phyloP scores from a whole-genome alignment of 2,329 filamentous ascomycete species.

The Volutella citrinella region DNA sequence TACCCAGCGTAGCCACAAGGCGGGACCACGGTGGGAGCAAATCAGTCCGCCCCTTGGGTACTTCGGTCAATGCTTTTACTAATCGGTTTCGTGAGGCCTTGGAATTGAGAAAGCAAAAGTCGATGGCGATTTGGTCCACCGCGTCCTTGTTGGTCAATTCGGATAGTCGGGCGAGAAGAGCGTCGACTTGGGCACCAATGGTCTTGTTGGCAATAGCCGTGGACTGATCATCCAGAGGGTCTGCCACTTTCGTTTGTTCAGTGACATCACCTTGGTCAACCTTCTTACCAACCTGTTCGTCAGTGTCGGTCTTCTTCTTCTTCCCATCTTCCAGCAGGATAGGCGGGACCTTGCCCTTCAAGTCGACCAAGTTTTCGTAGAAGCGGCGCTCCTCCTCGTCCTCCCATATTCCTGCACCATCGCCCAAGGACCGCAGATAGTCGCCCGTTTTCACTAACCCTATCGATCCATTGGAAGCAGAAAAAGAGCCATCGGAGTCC shows the following conservation, averaged over 20 bases:
- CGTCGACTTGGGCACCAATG: slow-evolving; percentile 94
- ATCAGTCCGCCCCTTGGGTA: slow-evolving; percentile 91
- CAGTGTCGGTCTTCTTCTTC: slow-evolving; percentile 82
- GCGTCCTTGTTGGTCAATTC: slow-evolving; percentile 88
- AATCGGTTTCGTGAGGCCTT: slow-evolving; percentile 95
- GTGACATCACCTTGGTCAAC: slow-evolving; percentile 50
- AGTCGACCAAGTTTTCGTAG: slow-evolving; percentile 93
- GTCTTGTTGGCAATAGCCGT: slow-evolving; percentile 97
- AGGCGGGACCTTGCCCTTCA: slow-evolving; percentile 92
- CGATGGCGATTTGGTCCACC: slow-evolving; percentile 88
- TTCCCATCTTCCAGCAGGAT: slow-evolving; percentile 92
- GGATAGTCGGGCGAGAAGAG: slow-evolving; percentile 80
- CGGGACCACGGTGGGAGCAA: slow-evolving; percentile 89
- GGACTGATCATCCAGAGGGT: slow-evolving; percentile 74
- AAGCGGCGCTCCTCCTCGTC: slow-evolving; percentile 97
- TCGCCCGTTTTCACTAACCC: slow-evolving; percentile 92
- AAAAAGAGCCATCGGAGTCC: slow-evolving; percentile 70
- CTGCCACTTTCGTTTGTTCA: slow-evolving; percentile 48
- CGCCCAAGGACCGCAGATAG: slow-evolving; percentile 84
- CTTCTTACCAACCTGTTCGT: slow-evolving; percentile 81
- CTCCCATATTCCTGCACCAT: slow-evolving; percentile 95
- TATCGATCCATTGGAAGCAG: slow-evolving; percentile 70
- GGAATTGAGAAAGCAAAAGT: slow-evolving; percentile 98
- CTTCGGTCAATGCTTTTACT: slow-evolving; percentile 88
- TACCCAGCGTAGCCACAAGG: slow-evolving; percentile 86